A percentile compares a stretch with the other conserved stretches of the same genome.
phyloP scores from a whole-genome alignment of 495 filamentous ascomycete genomes.

The Talaromyces nanjingensis region DNA sequence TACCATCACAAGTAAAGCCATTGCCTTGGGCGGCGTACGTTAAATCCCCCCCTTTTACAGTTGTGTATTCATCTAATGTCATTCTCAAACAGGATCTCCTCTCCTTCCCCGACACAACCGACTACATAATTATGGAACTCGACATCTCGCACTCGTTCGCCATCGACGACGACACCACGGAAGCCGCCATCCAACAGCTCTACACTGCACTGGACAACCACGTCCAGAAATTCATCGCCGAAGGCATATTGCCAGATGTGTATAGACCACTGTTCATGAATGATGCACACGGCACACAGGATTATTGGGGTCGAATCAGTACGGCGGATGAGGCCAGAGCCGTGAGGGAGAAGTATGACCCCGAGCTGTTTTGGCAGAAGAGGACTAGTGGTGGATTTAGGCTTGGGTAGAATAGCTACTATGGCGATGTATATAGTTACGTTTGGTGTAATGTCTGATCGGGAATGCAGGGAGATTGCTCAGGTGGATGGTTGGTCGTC shows the following conservation, averaged over 20 bases:
- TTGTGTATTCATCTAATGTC: neutral
- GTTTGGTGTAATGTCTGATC: too few relatives aligned
- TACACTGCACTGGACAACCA: constrained; percentile 25
- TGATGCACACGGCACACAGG: constrained; percentile 49
- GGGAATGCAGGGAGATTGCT: too few relatives aligned
- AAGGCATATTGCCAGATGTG: constrained; percentile 39
- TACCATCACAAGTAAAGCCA: constrained; percentile 37
- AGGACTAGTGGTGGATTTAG: constrained; percentile 49
- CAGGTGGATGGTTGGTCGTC: neutral
- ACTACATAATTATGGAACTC: constrained; percentile 51
- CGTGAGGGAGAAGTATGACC: constrained; percentile 42
- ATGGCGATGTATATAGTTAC: too few relatives aligned
- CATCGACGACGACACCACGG: constrained; percentile 38
- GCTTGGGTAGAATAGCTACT: constrained; percentile 14
- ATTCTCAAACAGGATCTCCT: constrained; percentile 37
- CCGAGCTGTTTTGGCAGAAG: constrained; percentile 47
- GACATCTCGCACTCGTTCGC: constrained; percentile 45
- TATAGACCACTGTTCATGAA: constrained; percentile 56
- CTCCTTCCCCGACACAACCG: constrained; percentile 40
- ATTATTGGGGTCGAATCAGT: constrained; percentile 51
- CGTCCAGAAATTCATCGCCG: constrained; percentile 30
- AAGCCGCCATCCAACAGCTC: constrained; percentile 39
- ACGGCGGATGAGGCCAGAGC: constrained; percentile 38
- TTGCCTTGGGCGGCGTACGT: constrained; percentile 38
- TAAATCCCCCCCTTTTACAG: neutral